Evolutionary conservation across 225 moss, liverwort and hornwort genomes (phyloP).

Genomic region (Rhytidiadelphus loreus): DNA sequence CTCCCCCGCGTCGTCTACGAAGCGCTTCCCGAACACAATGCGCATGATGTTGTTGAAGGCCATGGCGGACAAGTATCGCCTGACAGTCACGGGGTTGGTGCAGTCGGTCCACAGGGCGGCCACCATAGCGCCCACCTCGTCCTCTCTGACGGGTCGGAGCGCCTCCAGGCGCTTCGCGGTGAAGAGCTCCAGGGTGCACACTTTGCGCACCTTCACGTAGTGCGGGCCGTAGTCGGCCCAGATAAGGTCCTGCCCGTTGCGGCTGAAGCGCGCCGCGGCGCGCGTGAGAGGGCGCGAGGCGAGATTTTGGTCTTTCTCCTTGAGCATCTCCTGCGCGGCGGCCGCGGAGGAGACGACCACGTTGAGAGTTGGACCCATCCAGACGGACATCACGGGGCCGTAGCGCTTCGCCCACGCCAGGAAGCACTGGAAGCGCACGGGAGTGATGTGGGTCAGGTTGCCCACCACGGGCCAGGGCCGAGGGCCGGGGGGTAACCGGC

Average conservation of each 20-base stretch:
- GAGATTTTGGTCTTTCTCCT: slow-evolving; percentile 65
- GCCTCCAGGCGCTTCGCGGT: slow-evolving; percentile 72
- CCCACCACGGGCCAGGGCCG: slow-evolving; percentile 74
- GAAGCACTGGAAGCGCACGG: slow-evolving; percentile 76
- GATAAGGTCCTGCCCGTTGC: slow-evolving; percentile 91
- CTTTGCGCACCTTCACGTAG: slow-evolving; percentile 93
- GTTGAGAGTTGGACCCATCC: slow-evolving; percentile 85
- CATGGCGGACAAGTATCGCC: slow-evolving; percentile 66
- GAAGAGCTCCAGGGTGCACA: slow-evolving; percentile 90
- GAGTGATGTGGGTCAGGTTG: slow-evolving; percentile 59
- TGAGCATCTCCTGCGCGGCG: slow-evolving; percentile 74
- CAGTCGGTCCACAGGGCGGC: slow-evolving; percentile 35
- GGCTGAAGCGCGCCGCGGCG: slow-evolving; percentile 77
- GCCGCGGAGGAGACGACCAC: slow-evolving; percentile 67
- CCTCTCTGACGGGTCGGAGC: slow-evolving; percentile 57
- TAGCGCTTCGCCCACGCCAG: slow-evolving; percentile 73
- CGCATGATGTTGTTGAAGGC: slow-evolving; percentile 95
- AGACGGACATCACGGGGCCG: slow-evolving; percentile 79
- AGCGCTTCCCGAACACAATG: slow-evolving; percentile 87
- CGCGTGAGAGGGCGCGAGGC: slow-evolving; percentile 65
- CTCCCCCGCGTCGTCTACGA: slow-evolving; percentile 59
- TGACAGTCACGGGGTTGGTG: slow-evolving; percentile 20
- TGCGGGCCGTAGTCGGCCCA: slow-evolving; percentile 98
- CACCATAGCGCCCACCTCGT: slow-evolving; percentile 63
- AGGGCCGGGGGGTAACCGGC: slow-evolving; percentile 72